phyloP scores from a whole-genome alignment of 139 green algal genomes.

The Gonium pectorale region DNA sequence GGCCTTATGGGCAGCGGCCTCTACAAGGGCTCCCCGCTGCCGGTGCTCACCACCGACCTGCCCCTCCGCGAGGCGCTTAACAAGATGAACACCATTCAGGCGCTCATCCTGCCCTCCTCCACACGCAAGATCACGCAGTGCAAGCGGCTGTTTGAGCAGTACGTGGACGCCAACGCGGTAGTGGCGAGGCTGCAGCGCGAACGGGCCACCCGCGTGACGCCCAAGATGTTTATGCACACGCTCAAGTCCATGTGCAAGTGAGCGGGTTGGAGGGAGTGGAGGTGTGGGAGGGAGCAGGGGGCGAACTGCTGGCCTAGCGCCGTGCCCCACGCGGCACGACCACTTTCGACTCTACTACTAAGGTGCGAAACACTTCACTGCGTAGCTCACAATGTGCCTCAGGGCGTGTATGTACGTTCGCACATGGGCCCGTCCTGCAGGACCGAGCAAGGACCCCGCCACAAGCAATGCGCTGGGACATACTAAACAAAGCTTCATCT shows the following conservation, averaged over 20 bases:
- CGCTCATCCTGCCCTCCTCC: background rate
- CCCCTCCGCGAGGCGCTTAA: slow-evolving; percentile 62
- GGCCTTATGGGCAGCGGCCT: slow-evolving; percentile 36
- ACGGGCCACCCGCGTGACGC: slow-evolving; percentile 69
- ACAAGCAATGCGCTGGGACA: too few species aligned
- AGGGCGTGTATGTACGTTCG: too few species aligned
- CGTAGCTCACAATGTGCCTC: too few species aligned
- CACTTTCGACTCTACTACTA: too few species aligned
- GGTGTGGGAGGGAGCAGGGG: background rate
- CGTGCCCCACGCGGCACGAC: too few species aligned
- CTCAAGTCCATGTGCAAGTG: slow-evolving; percentile 72
- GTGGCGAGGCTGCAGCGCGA: slow-evolving; percentile 25
- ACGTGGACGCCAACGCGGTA: slow-evolving; percentile 63
- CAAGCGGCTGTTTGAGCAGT: slow-evolving; percentile 78
- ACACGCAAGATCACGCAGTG: slow-evolving; percentile 81
- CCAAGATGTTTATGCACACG: slow-evolving; percentile 85
- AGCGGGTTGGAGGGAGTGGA: background rate
- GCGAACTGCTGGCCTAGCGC: too few species aligned
- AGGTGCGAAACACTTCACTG: too few species aligned
- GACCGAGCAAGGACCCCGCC: too few species aligned
- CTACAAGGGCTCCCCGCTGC: slow-evolving; percentile 61
- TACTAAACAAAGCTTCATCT: background rate
- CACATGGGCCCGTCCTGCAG: too few species aligned
- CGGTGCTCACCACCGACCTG: slow-evolving; percentile 61
- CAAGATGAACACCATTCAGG: slow-evolving; percentile 49